Evolutionary conservation across 2,329 filamentous ascomycete species (phyloP), one percentile per base, ranked within the genome.

Genomic region (Pyrenophora teres): DNA sequence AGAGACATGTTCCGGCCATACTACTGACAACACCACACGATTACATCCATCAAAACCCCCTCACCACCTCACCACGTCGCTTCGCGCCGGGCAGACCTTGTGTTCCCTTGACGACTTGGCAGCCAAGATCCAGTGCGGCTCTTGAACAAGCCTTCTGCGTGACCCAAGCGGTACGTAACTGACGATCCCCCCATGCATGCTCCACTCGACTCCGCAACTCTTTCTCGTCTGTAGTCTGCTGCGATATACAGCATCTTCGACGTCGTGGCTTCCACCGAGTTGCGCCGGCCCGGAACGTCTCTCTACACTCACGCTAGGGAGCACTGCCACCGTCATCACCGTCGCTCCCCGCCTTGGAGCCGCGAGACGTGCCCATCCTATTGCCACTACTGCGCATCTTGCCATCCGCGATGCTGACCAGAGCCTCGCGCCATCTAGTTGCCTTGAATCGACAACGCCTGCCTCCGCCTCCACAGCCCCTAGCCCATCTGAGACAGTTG

Each of bases 371-470:
- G 46, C 52, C 50, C 46, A 25, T 25, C 33, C 45, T 40, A 52
- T 55, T 56, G 60, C 60, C 62, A 58, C 65, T 60, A 47, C 52
- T 50, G 50, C 54, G 50, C 57, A 45, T 60, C 37, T 49, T 50
- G 52, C 52, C 44, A 37, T 62, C 59, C 68, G 62, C 62, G 57
- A 70, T 72, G 68, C 69, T 72, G 59, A 72, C 65, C 59, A 57
- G 53, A 27, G 59, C 52, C 48, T 56, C 57, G 57, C 63, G 53
- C 50, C 56, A 40, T 63, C 52, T 52, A 64, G 63, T 60, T 43
- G 47, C 42, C 49, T 54, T 32, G 21, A 49, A 45, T 44, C 46
- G 56, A 43, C 57, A 30, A 36, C 40, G 50, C 30, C 52, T 49
- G 48, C 48, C 40, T 51, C 47, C 48, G 48, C 47, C 38, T 42